phyloP scores from a whole-genome alignment of 208 protist genomes.

The Leishmania mexicana region DNA sequence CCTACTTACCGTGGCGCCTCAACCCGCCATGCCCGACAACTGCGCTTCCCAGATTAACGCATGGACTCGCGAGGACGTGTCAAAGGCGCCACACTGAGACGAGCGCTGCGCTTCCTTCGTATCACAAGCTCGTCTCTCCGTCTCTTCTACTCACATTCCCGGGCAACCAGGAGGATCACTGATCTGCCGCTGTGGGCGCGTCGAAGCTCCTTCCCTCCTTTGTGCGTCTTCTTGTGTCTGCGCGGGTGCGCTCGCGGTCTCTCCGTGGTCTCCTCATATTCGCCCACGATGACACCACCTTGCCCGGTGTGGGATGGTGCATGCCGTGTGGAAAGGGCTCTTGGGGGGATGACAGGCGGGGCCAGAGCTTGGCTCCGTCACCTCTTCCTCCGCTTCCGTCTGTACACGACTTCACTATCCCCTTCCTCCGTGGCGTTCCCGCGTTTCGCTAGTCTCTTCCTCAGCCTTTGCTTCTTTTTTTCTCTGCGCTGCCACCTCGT shows the following conservation, averaged over 20 bases:
- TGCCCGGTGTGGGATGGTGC: neutral
- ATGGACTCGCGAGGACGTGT: conserved; percentile 6
- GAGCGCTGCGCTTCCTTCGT: neutral
- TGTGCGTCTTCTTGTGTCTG: neutral
- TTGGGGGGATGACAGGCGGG: neutral
- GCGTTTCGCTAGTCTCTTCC: neutral
- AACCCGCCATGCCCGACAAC: neutral
- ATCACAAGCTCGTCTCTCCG: neutral
- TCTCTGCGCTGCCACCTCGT: neutral
- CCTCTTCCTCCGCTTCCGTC: neutral
- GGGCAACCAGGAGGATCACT: neutral
- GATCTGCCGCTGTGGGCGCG: neutral
- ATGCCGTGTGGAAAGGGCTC: neutral
- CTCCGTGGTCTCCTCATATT: neutral
- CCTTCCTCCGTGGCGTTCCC: neutral
- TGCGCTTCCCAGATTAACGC: neutral
- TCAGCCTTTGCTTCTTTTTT: neutral
- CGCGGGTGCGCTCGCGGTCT: neutral
- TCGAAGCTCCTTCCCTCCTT: neutral
- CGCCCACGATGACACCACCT: neutral
- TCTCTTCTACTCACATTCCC: neutral
- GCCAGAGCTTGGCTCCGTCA: neutral
- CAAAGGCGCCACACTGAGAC: conserved; percentile 9
- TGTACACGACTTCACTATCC: neutral
- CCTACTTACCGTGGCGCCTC: conserved; percentile 18